Evolutionary conservation across 495 filamentous ascomycete genomes (phyloP), one percentile per base, ranked within the genome.

Genomic region (Neurospora sp.): DNA sequence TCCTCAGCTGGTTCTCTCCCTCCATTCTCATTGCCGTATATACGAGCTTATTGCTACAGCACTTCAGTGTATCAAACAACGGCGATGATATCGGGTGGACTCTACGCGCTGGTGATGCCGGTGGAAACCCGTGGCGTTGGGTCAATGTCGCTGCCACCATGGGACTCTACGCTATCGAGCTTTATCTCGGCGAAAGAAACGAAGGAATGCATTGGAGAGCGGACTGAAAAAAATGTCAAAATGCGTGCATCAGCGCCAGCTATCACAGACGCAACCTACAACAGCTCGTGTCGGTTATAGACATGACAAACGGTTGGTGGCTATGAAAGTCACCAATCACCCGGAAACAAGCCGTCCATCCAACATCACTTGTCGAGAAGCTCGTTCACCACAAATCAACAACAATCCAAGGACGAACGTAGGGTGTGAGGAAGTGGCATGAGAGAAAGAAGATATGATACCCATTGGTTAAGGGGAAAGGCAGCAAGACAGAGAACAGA

Each of bases 31-130:
- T 99, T 65, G 90, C 94, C 3, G 94, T 98, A 35, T 99, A 99
- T 79, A 99, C 96, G n/a, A 97, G 94, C 80, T 85, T 99, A 16
- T 80, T 99, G 39, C 91, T 99, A 86, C 95, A 98, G 81, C 96
- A 99, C 80, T 97, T 99, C 76, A 91, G 92, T 16, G 88, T 88
- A 5, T 88, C 89, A 10, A 93, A 86, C 68, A 79, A 76, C 71
- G 83, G 78, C 48, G 91, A 89, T 31, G 93, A 95, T 74, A 74
- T 75, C n/a, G 96, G 93, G 88, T 97, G 93, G 93, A 94, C 89
- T 42, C 79, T 88, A 71, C 91, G 94, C 77, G 92, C 91, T 20
- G 91, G 90, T 2, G 90, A 91, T 71, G 88, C 89, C 16, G 94
- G 93, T 11, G 92, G 93, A 2, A 95, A 96, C 77, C 84, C 94